Evolutionary conservation across 768 basidiomycete species (phyloP), one percentile per base, ranked within the genome.

Genomic region (Boletus rex-veris): DNA sequence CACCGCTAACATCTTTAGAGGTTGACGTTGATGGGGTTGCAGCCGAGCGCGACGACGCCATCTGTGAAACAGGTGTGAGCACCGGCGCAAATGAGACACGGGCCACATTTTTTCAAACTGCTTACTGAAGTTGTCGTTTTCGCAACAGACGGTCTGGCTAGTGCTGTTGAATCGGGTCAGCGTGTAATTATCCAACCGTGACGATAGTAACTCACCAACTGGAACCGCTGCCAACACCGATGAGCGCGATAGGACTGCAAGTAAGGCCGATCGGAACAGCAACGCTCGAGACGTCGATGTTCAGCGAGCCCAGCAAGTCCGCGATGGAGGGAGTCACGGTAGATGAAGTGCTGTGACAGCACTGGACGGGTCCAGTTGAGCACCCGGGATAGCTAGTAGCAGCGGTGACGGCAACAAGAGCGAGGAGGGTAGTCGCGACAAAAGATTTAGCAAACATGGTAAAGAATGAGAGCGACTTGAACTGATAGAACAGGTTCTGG

Each of bases 371-470:
- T 9, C 36, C 52, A 36, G 36, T 45, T 3, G 33, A 14, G 26
- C 50, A 45, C 33, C 45, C 40, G 12, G 55, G 43, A n/a, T 42
- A 38, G 16, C 14, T 5, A 4, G 16, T 50, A 7, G 47, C 37
- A 12, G 5, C 33, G 15, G 43, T 11, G 9, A 26, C 18, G 3
- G 44, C 38, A 33, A 24, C 24, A 24, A 24, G 24, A 24, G 38
- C 46, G 46, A 57, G 42, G 37, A 57, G 18, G 30, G 36, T 48
- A 12, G 47, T 44, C 2, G 42, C 9, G 44, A 48, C 52, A 28
- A 24, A 4, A 16, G 36, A 4, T 19, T 54, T 54, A 15, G 44
- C 3, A 26, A 50, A 58, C 53, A 49, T 55, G 35, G 14, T 24
- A 21, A 24, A 30, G 41, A 24, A 26, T 24, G 46, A 38, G 40